Evolutionary conservation across 2,329 filamentous ascomycete species (phyloP).

Genomic region (Penicillium rolfsii): DNA sequence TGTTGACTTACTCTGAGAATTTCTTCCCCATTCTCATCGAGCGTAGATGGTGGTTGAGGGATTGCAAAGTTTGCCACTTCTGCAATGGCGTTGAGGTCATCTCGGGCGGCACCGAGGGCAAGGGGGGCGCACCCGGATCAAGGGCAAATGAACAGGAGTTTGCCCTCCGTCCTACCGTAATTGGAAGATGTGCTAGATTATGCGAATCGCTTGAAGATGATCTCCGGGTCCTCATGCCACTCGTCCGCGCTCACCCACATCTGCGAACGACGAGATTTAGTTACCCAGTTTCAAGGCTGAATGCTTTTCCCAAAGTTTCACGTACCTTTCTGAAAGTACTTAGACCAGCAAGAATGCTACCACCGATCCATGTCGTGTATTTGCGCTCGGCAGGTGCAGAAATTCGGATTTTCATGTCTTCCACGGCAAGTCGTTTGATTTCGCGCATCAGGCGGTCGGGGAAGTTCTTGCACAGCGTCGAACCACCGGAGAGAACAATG

Average conservation of each 20-base stretch:
- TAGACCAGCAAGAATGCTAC: conserved; percentile 92
- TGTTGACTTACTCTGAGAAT: conserved; percentile 4
- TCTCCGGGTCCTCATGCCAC: conserved; percentile 99
- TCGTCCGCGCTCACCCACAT: conserved; percentile 99
- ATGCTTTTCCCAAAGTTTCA: conserved; percentile 28
- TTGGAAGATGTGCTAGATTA: conserved; percentile 46
- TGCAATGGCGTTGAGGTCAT: conserved; percentile 6
- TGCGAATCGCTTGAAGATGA: conserved; percentile 97
- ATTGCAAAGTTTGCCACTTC: background rate
- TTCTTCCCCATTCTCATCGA: conserved; percentile 5
- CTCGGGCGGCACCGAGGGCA: background rate
- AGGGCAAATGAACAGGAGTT: background rate
- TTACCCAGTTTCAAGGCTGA: background rate
- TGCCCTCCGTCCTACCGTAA: background rate
- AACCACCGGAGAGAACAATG: conserved; percentile 94
- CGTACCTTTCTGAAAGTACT: conserved; percentile 96
- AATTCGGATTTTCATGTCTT: conserved; percentile 99
- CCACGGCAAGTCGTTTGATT: conserved; percentile 89
- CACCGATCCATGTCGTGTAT: conserved; percentile 99
- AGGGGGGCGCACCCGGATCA: background rate
- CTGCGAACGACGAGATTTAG: conserved; percentile 52
- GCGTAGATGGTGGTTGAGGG: background rate
- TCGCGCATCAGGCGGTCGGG: conserved; percentile 90
- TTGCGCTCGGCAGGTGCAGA: conserved; percentile 96
- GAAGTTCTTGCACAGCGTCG: conserved; percentile 95